Evolutionary conservation across 257 asterid species (phyloP).

Genomic region (Lycium ferocissimum): DNA sequence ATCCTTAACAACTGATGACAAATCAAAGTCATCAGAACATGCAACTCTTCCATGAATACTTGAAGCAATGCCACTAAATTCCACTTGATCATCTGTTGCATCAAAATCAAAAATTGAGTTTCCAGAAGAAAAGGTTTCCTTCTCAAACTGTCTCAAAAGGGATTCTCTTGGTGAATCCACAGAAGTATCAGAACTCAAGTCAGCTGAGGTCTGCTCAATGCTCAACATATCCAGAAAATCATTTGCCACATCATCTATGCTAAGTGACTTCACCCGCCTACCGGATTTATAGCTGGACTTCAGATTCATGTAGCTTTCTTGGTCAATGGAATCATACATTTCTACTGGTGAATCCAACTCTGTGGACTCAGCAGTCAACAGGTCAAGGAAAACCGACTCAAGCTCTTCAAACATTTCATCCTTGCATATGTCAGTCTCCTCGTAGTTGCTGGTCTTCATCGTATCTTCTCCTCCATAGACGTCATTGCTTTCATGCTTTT

Average conservation of each 20-base stretch:
- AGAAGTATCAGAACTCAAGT: conserved; percentile 44
- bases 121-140: conserved; percentile 41
- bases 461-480: conserved; percentile 34
- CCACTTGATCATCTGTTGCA: conserved; percentile 40
- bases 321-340: conserved; percentile 40
- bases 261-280: conserved; percentile 54
- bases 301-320: conserved; percentile 38
- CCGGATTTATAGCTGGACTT: conserved; percentile 39
- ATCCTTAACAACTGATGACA: conserved; percentile 53
- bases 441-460: conserved; percentile 34
- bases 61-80: conserved; percentile 36
- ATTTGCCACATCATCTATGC: conserved; percentile 68
- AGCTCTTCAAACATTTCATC: conserved; percentile 47
- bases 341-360: conserved; percentile 41
- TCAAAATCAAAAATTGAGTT: conserved; percentile 45
- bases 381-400: conserved; percentile 37
- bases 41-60: conserved; percentile 40
- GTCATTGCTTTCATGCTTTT: conserved; percentile 41
- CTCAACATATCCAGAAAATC: conserved; percentile 77
- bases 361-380: conserved; percentile 38
- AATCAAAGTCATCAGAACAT: conserved; percentile 59
- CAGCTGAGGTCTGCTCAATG: conserved; percentile 47
- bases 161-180: conserved; percentile 49
- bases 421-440: conserved; percentile 27
- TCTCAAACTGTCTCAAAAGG: conserved; percentile 48